phyloP scores from a whole-genome alignment of 2,329 filamentous ascomycete genomes.

The Lasiodiplodia gonubiensis region DNA sequence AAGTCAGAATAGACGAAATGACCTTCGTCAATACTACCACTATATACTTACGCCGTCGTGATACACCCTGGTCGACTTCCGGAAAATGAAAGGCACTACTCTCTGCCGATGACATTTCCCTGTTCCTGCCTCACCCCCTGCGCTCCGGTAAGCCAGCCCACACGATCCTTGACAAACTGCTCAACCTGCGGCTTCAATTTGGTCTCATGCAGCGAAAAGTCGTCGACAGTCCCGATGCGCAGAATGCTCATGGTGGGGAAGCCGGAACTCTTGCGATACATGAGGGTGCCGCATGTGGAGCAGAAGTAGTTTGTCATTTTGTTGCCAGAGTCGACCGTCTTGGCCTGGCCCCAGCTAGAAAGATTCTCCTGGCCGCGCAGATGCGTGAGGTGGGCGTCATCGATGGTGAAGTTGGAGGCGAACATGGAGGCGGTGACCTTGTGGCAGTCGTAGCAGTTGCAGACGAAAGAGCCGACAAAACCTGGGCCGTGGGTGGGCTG shows the following conservation, averaged over 20 bases:
- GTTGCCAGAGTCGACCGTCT: conserved; percentile 50
- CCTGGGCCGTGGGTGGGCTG: conserved; percentile 55
- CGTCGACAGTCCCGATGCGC: conserved; percentile 67
- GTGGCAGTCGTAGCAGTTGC: conserved; percentile 66
- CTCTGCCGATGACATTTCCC: neutral
- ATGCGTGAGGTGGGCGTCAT: conserved; percentile 54
- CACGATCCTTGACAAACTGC: conserved; percentile 59
- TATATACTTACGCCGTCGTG: too few species aligned
- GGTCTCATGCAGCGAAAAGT: conserved; percentile 63
- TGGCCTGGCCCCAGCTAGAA: conserved; percentile 50
- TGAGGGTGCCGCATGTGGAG: conserved; percentile 62
- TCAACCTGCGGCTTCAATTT: conserved; percentile 61
- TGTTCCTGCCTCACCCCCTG: conserved; percentile 40
- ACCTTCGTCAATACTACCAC: too few species aligned
- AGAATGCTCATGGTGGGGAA: conserved; percentile 57
- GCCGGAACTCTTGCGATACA: conserved; percentile 59
- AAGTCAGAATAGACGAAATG: too few species aligned
- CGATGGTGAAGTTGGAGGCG: conserved; percentile 61
- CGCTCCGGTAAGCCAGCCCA: conserved; percentile 53
- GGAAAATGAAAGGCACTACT: too few species aligned
- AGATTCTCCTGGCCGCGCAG: conserved; percentile 59
- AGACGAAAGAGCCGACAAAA: conserved; percentile 60
- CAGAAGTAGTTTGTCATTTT: conserved; percentile 69
- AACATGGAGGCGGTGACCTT: conserved; percentile 69
- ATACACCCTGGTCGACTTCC: too few species aligned